These are phyloP conservation scores for Juglanconis sp. DNA, from an alignment of 2,329 filamentous ascomycete species.

Conservation along the genomic window DNA sequence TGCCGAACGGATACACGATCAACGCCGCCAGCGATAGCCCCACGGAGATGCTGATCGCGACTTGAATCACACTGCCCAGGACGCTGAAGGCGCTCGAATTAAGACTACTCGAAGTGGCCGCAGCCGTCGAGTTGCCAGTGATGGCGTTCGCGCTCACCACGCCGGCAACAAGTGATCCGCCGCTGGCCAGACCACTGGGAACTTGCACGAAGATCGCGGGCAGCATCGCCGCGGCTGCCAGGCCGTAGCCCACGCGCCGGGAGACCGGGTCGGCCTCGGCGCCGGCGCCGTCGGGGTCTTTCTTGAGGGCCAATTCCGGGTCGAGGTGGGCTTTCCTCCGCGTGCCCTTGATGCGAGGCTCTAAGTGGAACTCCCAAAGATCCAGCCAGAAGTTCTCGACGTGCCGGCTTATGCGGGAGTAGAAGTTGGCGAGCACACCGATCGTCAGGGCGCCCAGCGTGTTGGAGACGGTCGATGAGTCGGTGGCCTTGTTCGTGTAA, in stretches of 20 bases:
- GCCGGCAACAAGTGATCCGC: conserved; percentile 57
- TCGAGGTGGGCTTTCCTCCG: conserved; percentile 23
- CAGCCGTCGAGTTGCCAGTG: conserved; percentile 39
- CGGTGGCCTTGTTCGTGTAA: conserved; percentile 64
- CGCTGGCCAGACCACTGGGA: conserved; percentile 59
- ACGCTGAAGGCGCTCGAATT: conserved; percentile 51
- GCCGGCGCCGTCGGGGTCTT: conserved; percentile 28
- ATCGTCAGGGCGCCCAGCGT: conserved; percentile 74
- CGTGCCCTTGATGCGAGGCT: conserved; percentile 35
- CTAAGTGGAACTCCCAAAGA: conserved; percentile 48
- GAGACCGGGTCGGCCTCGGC: conserved; percentile 21
- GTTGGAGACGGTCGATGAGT: conserved; percentile 72
- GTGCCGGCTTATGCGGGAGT: conserved; percentile 64
- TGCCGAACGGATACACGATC: conserved; percentile 55
- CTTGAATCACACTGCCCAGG: conserved; percentile 56
- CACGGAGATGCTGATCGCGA: conserved; percentile 61
- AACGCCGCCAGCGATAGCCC: conserved; percentile 56
- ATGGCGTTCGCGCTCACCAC: conserved; percentile 55
- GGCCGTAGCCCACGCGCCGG: conserved; percentile 62
- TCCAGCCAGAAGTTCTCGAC: conserved; percentile 54
- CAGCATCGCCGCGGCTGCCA: conserved; percentile 80
- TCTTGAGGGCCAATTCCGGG: conserved; percentile 21
- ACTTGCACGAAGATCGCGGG: conserved; percentile 79
- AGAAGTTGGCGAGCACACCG: conserved; percentile 75
- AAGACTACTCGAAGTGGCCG: conserved; percentile 28